Conservation (phyloP, 495 filamentous ascomycete genomes). For the Daldinia bambusicola region DNA sequence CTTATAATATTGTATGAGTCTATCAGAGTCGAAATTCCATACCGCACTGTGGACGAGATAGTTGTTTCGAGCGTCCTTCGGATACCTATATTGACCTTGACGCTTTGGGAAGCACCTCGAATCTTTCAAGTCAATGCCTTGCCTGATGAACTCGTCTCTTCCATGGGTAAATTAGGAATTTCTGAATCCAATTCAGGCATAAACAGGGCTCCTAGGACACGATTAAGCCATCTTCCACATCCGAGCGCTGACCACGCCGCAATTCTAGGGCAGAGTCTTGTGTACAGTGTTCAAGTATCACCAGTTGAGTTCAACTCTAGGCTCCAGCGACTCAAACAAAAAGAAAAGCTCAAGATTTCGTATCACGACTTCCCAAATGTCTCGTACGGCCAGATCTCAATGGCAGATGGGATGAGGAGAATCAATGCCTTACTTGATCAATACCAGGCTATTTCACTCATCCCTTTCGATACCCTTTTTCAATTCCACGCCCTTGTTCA, state of each 20-base stretch:
- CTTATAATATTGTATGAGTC: constrained; percentile 49
- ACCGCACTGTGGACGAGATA: constrained; percentile 42
- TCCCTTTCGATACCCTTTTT: constrained; percentile 56
- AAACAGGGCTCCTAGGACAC: constrained; percentile 15
- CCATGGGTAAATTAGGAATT: constrained; percentile 10
- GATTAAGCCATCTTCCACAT: constrained; percentile 38
- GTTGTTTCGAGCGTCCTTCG: constrained; percentile 16
- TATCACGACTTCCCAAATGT: constrained; percentile 33
- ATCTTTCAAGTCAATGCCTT: constrained; percentile 15
- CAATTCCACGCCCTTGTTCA: constrained; percentile 64
- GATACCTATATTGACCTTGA: constrained; percentile 36
- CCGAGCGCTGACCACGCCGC: constrained; percentile 26
- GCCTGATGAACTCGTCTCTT: not conserved
- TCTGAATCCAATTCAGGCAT: not conserved
- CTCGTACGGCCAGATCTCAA: constrained; percentile 20
- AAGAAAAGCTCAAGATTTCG: constrained; percentile 42
- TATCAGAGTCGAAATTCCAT: constrained; percentile 43
- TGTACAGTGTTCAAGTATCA: constrained; percentile 41
- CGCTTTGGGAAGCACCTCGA: constrained; percentile 44
- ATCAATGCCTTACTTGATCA: constrained; percentile 36
- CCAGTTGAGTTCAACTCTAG: constrained; percentile 31
- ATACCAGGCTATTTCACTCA: constrained; percentile 8
- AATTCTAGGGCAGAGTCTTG: constrained; percentile 45
- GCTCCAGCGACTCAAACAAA: constrained; percentile 38
- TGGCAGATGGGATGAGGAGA: constrained; percentile 24